A percentile compares a stretch with the other conserved stretches of the same genome.
These are phyloP conservation scores for Monosporozyma servazzii DNA, from an alignment of 805 yeast species.

Conservation along the genomic window DNA sequence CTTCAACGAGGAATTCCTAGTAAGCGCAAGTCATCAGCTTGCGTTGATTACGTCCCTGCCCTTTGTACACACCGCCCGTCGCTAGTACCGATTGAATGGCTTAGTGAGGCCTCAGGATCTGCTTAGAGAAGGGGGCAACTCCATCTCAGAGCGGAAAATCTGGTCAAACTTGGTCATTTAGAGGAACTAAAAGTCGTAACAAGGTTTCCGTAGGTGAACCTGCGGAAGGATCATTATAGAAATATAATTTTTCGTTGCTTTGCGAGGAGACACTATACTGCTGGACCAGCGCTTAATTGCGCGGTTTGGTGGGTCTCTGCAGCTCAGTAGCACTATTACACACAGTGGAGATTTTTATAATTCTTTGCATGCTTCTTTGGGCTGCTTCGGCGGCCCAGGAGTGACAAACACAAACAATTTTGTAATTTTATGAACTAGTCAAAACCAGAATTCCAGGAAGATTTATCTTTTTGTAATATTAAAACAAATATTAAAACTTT, in stretches of 20 bases:
- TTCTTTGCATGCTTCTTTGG: not conserved
- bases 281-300: not conserved
- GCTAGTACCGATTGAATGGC: not conserved
- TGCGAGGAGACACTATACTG: not conserved
- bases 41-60: not conserved
- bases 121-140: not conserved
- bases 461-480: not conserved
- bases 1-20: not conserved
- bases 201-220: not conserved
- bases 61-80: not conserved
- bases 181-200: not conserved
- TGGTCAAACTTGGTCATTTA: not conserved
- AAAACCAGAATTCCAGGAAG: not conserved
- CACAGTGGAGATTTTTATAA: not conserved
- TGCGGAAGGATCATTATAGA: not conserved
- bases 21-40: not conserved
- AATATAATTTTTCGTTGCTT: not conserved
- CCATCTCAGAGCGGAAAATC: not conserved
- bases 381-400: not conserved
- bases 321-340: not conserved
- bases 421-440: not conserved
- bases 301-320: not conserved
- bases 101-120: not conserved
- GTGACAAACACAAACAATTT: not conserved
- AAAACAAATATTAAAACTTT: not conserved